These are phyloP conservation scores for Camellia lanceoleosa DNA, from an alignment of 148 eudicot genomes.

Conservation along the genomic window DNA sequence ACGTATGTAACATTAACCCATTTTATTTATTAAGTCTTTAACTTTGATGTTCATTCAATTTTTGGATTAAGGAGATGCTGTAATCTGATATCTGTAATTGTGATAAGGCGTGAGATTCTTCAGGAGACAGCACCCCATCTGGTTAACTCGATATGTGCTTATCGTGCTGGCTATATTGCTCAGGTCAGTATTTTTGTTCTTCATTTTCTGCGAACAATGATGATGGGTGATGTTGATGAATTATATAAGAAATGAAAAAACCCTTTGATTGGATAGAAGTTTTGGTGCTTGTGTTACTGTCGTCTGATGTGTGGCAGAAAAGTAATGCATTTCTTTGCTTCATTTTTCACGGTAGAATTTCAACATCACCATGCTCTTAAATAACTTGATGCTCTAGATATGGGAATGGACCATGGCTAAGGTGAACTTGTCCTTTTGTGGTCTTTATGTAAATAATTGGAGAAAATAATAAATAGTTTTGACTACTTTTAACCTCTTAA, in stretches of 20 bases:
- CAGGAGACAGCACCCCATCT: slow-evolving; percentile 77
- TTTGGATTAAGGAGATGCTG: background rate
- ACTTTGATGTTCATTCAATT: background rate
- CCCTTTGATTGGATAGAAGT: background rate
- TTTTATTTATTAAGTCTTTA: slow-evolving; percentile 7
- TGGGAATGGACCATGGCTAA: slow-evolving; percentile 5
- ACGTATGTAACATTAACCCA: slow-evolving; percentile 53
- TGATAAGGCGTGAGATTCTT: slow-evolving; percentile 84
- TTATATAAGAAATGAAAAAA: background rate
- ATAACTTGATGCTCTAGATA: background rate
- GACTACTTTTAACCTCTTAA: background rate
- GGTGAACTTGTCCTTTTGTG: background rate
- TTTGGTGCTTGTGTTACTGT: background rate
- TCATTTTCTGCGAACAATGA: slow-evolving; percentile 10
- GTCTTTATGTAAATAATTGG: background rate
- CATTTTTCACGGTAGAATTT: background rate
- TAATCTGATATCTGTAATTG: slow-evolving; percentile 17
- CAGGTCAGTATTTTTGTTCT: slow-evolving; percentile 47
- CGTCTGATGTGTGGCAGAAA: background rate
- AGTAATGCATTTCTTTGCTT: slow-evolving; percentile 4
- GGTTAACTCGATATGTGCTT: slow-evolving; percentile 63
- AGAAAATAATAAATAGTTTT: background rate
- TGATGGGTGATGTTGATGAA: background rate
- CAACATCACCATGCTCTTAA: background rate
- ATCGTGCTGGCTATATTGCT: slow-evolving; percentile 86